phyloP scores from a whole-genome alignment of 2,329 filamentous ascomycete genomes.

The Phialocephala subalpina region DNA sequence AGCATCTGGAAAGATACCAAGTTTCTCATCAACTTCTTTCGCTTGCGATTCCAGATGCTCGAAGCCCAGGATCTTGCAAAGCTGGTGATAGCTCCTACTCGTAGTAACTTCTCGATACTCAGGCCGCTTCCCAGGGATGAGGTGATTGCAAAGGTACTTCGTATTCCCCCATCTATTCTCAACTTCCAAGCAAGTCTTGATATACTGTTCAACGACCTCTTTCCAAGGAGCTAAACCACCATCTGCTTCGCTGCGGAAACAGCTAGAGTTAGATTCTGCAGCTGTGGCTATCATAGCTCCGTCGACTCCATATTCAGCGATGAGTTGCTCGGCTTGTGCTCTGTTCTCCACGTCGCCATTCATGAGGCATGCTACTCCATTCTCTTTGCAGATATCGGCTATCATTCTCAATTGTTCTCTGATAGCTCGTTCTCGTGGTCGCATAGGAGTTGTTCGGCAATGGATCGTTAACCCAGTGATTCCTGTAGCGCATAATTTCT shows the following conservation, averaged over 20 bases:
- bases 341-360: slow-evolving; percentile 88
- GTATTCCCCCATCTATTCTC: slow-evolving; percentile 93
- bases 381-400: slow-evolving; percentile 78
- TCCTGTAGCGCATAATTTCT: slow-evolving; percentile 81
- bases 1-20: slow-evolving; percentile 38
- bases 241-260: slow-evolving; percentile 74
- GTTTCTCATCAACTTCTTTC: slow-evolving; percentile 63
- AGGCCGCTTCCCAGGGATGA: slow-evolving; percentile 82
- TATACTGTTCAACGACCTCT: slow-evolving; percentile 79
- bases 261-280: slow-evolving; percentile 90
- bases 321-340: slow-evolving; percentile 75
- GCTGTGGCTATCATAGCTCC: slow-evolving; percentile 97
- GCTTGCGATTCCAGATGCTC: slow-evolving; percentile 71
- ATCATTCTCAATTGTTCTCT: slow-evolving; percentile 88
- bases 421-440: slow-evolving; percentile 87
- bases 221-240: slow-evolving; percentile 79
- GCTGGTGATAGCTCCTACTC: slow-evolving; percentile 75
- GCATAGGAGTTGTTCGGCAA: slow-evolving; percentile 96
- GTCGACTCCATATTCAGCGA: slow-evolving; percentile 83
- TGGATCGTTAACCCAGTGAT: slow-evolving; percentile 94
- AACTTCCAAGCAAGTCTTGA: slow-evolving; percentile 75
- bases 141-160: slow-evolving; percentile 86
- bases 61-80: slow-evolving; percentile 71
- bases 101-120: slow-evolving; percentile 67
- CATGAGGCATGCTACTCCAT: slow-evolving; percentile 91